Percentiles rank a stretch among this genome's conserved stretches.
phyloP scores from a whole-genome alignment of 2,329 filamentous ascomycete genomes.

The Cytospora piceicola region DNA sequence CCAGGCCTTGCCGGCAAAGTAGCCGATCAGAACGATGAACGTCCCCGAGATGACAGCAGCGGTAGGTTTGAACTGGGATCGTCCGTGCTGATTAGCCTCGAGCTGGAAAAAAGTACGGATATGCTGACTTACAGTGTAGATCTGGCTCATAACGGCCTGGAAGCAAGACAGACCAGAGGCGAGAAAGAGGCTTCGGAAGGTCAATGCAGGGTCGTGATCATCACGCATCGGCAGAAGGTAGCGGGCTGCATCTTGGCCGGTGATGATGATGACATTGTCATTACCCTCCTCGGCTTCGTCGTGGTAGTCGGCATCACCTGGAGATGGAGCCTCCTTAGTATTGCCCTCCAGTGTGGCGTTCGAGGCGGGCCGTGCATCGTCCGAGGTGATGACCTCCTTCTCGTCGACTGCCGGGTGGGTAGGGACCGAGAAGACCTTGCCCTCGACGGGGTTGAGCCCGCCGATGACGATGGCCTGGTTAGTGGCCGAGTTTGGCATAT shows the following conservation, averaged over 20 bases:
- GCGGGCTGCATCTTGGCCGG: conserved; percentile 53
- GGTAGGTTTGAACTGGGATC: conserved; percentile 56
- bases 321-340: conserved; percentile 33
- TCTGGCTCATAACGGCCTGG: conserved; percentile 59
- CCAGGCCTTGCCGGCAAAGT: conserved; percentile 57
- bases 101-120: too few species aligned
- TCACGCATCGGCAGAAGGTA: conserved; percentile 55
- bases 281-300: conserved; percentile 35
- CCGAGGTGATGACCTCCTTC: conserved; percentile 34
- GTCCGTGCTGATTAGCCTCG: conserved; percentile 15
- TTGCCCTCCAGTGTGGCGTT: background rate
- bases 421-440: conserved; percentile 38
- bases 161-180: conserved; percentile 55
- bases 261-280: conserved; percentile 53
- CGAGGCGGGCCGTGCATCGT: conserved; percentile 29
- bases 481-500: conserved; percentile 17
- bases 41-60: conserved; percentile 52
- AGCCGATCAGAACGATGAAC: conserved; percentile 61
- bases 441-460: conserved; percentile 38
- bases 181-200: conserved; percentile 56
- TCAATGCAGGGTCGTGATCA: conserved; percentile 55
- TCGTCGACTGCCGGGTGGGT: conserved; percentile 39
- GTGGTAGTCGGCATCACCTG: conserved; percentile 31
- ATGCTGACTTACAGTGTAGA: conserved; percentile 51
- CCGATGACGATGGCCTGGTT: conserved; percentile 36